A percentile compares a stretch with the other conserved stretches of the same genome.
Evolutionary conservation across 169 alveolate genomes (phyloP).

Genomic region (Cryptosporidium ryanae): DNA sequence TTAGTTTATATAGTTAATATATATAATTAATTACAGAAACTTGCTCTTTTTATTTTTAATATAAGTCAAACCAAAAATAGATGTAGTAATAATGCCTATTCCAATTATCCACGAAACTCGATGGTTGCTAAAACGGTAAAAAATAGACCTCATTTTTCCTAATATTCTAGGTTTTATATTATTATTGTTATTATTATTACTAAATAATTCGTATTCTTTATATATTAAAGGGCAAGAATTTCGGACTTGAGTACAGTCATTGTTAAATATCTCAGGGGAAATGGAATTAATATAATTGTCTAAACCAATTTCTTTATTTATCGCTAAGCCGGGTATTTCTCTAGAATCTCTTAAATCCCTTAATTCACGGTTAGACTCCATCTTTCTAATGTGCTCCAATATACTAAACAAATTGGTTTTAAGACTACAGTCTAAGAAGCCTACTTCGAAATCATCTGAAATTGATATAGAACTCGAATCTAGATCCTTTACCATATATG

Average conservation of each 20-base stretch:
- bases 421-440: constrained; percentile 23
- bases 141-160: constrained; percentile 1
- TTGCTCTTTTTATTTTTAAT: constrained; percentile 11
- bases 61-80: constrained; percentile 52
- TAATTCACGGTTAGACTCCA: constrained; percentile 22
- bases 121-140: neutral
- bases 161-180: neutral
- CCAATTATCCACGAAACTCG: constrained; percentile 49
- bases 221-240: neutral
- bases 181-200: too few species aligned
- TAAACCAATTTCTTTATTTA: constrained; percentile 7
- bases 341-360: constrained; percentile 4
- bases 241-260: neutral
- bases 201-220: neutral
- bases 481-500: constrained; percentile 93
- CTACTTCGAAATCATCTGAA: constrained; percentile 17
- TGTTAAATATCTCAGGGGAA: constrained; percentile 21
- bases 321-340: constrained; percentile 30
- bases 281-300: constrained; percentile 26
- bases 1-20: neutral
- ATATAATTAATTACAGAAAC: neutral
- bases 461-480: neutral
- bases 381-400: constrained; percentile 23
- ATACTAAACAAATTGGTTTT: constrained; percentile 55
- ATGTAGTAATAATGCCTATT: constrained; percentile 33